Evolutionary conservation across 805 yeast species (phyloP).

Genomic region (Teunomyces atbi): DNA sequence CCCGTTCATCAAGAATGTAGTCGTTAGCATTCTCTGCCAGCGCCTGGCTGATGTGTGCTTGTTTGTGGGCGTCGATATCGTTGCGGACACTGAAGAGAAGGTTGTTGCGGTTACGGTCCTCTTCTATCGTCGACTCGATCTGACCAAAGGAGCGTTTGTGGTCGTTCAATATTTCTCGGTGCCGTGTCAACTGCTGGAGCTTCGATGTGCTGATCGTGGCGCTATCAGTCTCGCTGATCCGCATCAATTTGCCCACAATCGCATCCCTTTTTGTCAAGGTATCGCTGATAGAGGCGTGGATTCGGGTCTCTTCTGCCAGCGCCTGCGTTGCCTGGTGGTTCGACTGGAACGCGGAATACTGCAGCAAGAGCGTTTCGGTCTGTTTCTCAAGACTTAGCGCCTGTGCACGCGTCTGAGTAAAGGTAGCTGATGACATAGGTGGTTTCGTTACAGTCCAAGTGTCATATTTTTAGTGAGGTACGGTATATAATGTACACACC

Average conservation of each 20-base stretch:
- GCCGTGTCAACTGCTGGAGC: conserved; percentile 78
- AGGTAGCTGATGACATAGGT: conserved; percentile 41
- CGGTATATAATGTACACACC: background rate
- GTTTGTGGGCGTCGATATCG: conserved; percentile 72
- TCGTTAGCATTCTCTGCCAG: conserved; percentile 49
- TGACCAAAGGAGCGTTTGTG: conserved; percentile 63
- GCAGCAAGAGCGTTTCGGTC: conserved; percentile 54
- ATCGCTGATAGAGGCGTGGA: conserved; percentile 21
- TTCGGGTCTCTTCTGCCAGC: conserved; percentile 23
- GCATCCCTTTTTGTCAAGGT: conserved; percentile 47
- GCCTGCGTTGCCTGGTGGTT: conserved; percentile 16
- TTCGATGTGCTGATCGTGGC: conserved; percentile 63
- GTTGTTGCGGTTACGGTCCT: conserved; percentile 75
- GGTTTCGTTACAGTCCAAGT: background rate
- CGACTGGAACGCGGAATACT: conserved; percentile 32
- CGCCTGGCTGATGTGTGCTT: conserved; percentile 23
- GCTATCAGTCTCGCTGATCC: conserved; percentile 56
- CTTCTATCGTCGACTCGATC: conserved; percentile 56
- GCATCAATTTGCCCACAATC: conserved; percentile 47
- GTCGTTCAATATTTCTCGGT: conserved; percentile 70
- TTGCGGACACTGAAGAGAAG: conserved; percentile 71
- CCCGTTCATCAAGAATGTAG: conserved; percentile 75
- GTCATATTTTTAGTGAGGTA: background rate
- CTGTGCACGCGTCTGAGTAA: conserved; percentile 66
- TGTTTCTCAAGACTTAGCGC: conserved; percentile 70